These are phyloP conservation scores for Aquilaria malaccensis DNA, from an alignment of 345 rosid species.

Conservation along the genomic window DNA sequence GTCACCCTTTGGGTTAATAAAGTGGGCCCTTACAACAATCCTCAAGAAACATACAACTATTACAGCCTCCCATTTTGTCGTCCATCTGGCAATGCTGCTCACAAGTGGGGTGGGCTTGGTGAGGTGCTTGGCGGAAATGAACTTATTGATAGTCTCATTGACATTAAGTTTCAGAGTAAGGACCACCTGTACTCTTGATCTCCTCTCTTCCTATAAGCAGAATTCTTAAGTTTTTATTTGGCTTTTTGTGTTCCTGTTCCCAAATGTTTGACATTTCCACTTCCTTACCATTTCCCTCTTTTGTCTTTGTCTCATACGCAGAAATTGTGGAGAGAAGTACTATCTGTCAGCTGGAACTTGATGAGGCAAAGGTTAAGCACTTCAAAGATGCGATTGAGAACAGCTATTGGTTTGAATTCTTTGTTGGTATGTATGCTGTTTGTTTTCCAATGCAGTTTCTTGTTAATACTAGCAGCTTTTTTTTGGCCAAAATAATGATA, in stretches of 20 bases:
- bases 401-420: slow-evolving; percentile 92
- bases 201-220: no score
- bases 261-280: background rate
- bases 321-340: slow-evolving; percentile 56
- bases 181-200: background rate
- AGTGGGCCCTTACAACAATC: slow-evolving; percentile 98
- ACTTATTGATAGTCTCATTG: slow-evolving; percentile 88
- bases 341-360: slow-evolving; percentile 62
- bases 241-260: slow-evolving; percentile 7
- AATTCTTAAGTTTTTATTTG: slow-evolving; percentile 4
- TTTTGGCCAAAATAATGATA: background rate
- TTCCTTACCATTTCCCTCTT: background rate
- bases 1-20: slow-evolving; percentile 98
- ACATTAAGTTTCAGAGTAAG: slow-evolving; percentile 81
- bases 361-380: slow-evolving; percentile 65
- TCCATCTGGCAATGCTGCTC: slow-evolving; percentile 49
- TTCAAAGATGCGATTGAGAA: slow-evolving; percentile 92
- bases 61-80: slow-evolving; percentile 98
- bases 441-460: slow-evolving; percentile 1
- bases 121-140: slow-evolving; percentile 99
- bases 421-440: slow-evolving; percentile 66
- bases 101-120: slow-evolving; percentile 99
- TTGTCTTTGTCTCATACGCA: slow-evolving; percentile 14
- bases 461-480: background rate
- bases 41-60: slow-evolving; percentile 98